Evolutionary conservation across 2,329 filamentous ascomycete genomes (phyloP), one percentile per base, ranked within the genome.

Genomic region (Mycosphaerella arachidis): DNA sequence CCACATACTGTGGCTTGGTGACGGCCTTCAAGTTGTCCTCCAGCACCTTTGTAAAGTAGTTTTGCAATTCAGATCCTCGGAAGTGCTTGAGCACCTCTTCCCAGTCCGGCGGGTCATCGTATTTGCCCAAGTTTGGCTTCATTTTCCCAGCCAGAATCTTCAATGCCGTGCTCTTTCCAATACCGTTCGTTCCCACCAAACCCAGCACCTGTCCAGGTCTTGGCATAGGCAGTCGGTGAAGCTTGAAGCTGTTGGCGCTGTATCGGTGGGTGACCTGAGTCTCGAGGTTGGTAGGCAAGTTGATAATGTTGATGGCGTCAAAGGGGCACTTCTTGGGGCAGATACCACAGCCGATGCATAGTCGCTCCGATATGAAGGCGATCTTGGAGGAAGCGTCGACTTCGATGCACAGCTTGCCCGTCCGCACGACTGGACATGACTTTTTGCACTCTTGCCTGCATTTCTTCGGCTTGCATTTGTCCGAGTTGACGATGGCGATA

Each of bases 261-360:
- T 99, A 99, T 75, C 94, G 90, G 78, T 99, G 95, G 69, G 94
- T 97, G 73, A 99, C 92, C 77, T 97, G 90, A 67, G 89, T 95
- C 78, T 99, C 94, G 77, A 99, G 89, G 80, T 99, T 99, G 76
- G 94, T 99, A 70, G 95, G 94, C 83, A 99, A 82, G 82, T 99
- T 99, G 91, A 99, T 99, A 78, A 99, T 99, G 77, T 93, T 95
- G 79, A 99, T 99, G 67, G 94, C 94, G 74, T 92, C 89, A 78
- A 99, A 99, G 16, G 94, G 94, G 77, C 94, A 99, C 78, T 97
- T 97, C 83, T 99, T 99, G 48, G 93, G 92, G 78, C 95, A 99
- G 81, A 99, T 99, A 87, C 94, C 95, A 75, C 95, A 99, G 78
- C 94, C 94, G 72, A 97, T 97, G 76, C 93, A 97, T 64, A 97